phyloP scores from a whole-genome alignment of 163 green algal species.

The Scenedesmus sp. region DNA sequence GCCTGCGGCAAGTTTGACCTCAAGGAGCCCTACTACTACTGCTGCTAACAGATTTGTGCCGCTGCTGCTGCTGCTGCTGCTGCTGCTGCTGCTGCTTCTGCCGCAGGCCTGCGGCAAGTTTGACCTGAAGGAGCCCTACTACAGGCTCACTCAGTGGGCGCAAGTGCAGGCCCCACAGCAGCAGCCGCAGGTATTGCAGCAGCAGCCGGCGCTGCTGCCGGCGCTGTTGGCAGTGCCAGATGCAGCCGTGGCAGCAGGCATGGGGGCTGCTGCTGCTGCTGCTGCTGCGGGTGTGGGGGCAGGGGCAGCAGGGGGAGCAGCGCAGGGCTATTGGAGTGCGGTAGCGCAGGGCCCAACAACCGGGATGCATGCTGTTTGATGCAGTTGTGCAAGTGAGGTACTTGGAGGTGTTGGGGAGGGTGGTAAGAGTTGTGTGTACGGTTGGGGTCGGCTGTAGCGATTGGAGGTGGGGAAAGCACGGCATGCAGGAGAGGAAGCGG shows the following conservation, averaged over 20 bases:
- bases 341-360: background rate
- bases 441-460: no score
- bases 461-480: no score
- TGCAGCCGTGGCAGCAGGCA: background rate
- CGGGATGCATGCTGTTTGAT: background rate
- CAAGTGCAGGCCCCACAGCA: constrained; percentile 23
- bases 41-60: no score
- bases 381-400: background rate
- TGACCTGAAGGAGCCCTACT: constrained; percentile 97
- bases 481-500: no score
- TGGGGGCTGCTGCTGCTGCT: background rate
- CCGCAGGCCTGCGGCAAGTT: constrained; percentile 68
- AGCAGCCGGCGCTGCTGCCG: constrained; percentile 23
- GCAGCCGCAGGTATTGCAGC: constrained; percentile 21
- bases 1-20: no score
- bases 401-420: background rate
- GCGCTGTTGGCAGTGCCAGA: background rate
- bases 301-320: background rate
- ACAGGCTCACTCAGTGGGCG: constrained; percentile 72
- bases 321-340: background rate
- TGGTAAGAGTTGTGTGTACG: background rate
- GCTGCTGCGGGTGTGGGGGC: background rate
- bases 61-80: no score
- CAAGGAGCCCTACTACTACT: no score
- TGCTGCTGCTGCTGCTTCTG: background rate